Evolutionary conservation across 2,329 filamentous ascomycete genomes (phyloP), one percentile per base, ranked within the genome.

Genomic region (Exserohilum turcica): DNA sequence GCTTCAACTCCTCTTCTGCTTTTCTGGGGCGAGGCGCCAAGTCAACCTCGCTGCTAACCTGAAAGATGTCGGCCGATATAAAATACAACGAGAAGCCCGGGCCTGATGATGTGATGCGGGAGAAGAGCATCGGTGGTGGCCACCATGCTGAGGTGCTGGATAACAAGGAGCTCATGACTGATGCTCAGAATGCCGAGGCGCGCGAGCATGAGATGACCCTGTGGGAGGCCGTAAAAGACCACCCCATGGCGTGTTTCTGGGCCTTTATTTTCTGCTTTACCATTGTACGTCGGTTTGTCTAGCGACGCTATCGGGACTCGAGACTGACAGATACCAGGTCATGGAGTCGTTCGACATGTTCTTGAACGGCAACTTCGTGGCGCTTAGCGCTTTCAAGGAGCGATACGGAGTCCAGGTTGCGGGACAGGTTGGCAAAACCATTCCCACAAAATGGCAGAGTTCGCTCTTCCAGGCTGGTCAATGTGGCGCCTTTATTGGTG

Each of bases 281-380:
- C 10, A 83, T 84, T 73, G 81, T 83, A 43, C 54, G 66, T 59
- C 2, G 21, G 24, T 1, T n/a, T 19, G 4, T 18, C 27, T 3
- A 29, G 15, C 7, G 24, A 12, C 27, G 2, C 9, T 16, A 2
- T 5, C 1, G 21, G n/a, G n/a, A 27, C 16, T 5, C 18, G 12
- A 31, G 24, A 4, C 10, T 31, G 16, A 62, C 27, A 15, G 15
- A 9, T 1, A 12, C 1, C 65, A 85, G 83, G 83, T 85, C 63
- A 86, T 86, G 84, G 84, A 86, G 68, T 83, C 83, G 3, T 86
- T 84, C 76, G 79, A 79, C 65, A 82, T 86, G 64, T 85, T 86
- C 75, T 73, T 86, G 42, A 84, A 81, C 63, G 79, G 80, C 42
- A 80, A 83, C 59, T 86, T 86, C 65, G 71, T 86, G 39, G 83